Base-by-base conservation (phyloP, 768 basidiomycete genomes). In the Suillus hirtellus region DNA sequence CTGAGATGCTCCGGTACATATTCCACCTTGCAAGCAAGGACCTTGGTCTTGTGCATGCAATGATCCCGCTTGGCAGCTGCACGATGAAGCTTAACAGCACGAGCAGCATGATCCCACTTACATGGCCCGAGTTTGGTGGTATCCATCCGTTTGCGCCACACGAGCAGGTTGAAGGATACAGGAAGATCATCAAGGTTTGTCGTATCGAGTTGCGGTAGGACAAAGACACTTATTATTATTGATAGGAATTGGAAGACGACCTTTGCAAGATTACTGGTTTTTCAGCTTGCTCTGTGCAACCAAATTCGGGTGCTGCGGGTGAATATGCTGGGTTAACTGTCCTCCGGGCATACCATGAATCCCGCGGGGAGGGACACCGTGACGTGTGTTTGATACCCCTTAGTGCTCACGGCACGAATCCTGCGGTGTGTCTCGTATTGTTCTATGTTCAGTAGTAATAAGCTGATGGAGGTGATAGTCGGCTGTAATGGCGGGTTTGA, bases 71-170 rank as follows among this genome's bases (percentile, higher is more conserved):
- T 3, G 95, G 95, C 63, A 95, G 93, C 74, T 96, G 95, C 77
- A 96, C 95, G 7, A 97, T 96, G 95, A 97, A 99, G 78, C 84
- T 99, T 62, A 99, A 99, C 80, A 95, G 94, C 72, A 97, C 96
- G 3, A 95, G 93, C 52, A 96, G 96, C 70, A 98, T 99, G 95
- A 90, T 94, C 49, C 96, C 96, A 3, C 79, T 99, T 40, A 96
- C 95, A 2, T 95, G 92, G 90, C 92, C 94, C 10, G 94, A 95
- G 75, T 99, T 95, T 75, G 85, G 89, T 60, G 78, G 81, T 56
- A 86, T 99, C 5, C 97, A 99, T 77, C 97, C 97, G 1, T 99
- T 99, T 75, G 93, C 87, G 2, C 96, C 97, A 2, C 77, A 79
- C 58, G 89, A 95, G 63, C 97, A 99, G 75, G 94, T 95, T 5